Base-by-base conservation (phyloP, 2,329 filamentous ascomycete species). In the Exophiala sideris region DNA sequence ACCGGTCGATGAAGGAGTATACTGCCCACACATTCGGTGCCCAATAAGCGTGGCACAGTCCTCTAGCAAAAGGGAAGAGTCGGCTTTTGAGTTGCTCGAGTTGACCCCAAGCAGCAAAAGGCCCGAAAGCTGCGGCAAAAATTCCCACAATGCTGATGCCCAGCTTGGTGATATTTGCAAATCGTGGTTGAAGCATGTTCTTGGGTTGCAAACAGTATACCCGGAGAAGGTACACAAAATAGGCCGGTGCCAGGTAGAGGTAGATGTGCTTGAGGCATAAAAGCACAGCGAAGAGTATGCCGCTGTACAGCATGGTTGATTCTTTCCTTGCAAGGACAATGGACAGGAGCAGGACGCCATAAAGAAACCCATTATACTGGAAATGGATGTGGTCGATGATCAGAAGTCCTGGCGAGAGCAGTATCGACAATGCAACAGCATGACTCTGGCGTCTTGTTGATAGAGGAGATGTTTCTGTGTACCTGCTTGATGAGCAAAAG, bases 371-470 rank as follows among this genome's bases (percentile, higher is more conserved):
- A 75, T 99, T 99, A 76, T 99, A 99, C 76, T 99, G 94, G 71
- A 99, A 99, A 71, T 96, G 91, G 61, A 96, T 92, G 70, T 99
- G 94, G 68, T 99, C 94, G 70, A 99, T 97, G 68, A 99, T 95
- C 56, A 99, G 79, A 34, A 99, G 82, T 1, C 92, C 94, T 0
- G 94, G 94, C 0, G 91, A 97, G 10, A 97, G 82, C 3, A 97
- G 76, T 55, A 99, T 85, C 1, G 92, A 96, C 52, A 97, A 79
- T 20, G 91, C 91, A 44, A 88, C 89, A 20, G 88, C 89, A 67
- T 96, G 91, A 9, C 91, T 87, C 45, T 89, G 84, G 41, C 84
- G 84, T 67, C 85, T 91, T n/a, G 82, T 81, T 6, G 72, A 68
- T 12, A 78, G 70, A 39, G 85, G 81, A 2, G 86, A 82, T 2